phyloP scores from a whole-genome alignment of 1,284 basidiomycete genomes.

The Irpex sp. region DNA sequence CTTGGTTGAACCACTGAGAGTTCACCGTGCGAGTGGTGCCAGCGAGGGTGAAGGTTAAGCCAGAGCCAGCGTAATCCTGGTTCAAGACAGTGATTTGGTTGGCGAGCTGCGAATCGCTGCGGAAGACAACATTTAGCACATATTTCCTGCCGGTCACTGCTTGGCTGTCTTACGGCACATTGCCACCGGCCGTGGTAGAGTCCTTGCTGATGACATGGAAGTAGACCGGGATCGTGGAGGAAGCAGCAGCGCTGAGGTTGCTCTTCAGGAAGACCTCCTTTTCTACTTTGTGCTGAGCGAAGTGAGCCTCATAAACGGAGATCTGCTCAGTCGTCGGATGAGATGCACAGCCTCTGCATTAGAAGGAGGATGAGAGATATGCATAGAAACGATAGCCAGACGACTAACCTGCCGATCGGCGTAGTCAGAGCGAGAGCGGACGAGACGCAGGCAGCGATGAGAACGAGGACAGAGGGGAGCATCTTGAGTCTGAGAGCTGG shows the following conservation, averaged over 20 bases:
- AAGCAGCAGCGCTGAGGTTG: slow-evolving; percentile 27
- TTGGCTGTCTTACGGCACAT: slow-evolving; percentile 36
- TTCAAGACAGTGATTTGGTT: slow-evolving; percentile 47
- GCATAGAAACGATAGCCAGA: slow-evolving; percentile 8
- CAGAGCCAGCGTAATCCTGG: slow-evolving; percentile 37
- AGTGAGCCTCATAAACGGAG: slow-evolving; percentile 38
- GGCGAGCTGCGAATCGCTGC: slow-evolving; percentile 35
- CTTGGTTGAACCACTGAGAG: slow-evolving; percentile 44
- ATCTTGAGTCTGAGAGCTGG: slow-evolving; percentile 9
- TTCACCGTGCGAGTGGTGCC: slow-evolving; percentile 43
- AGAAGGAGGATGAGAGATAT: neutral
- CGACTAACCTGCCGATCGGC: slow-evolving; percentile 15
- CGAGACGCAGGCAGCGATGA: slow-evolving; percentile 14
- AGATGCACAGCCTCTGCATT: slow-evolving; percentile 33
- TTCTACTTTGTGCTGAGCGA: slow-evolving; percentile 35
- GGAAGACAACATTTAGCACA: neutral
- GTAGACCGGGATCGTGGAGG: slow-evolving; percentile 34
- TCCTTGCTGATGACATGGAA: slow-evolving; percentile 45
- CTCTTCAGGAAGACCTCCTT: slow-evolving; percentile 24
- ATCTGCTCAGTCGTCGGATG: slow-evolving; percentile 33
- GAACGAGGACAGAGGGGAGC: slow-evolving; percentile 18
- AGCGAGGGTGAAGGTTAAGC: slow-evolving; percentile 42
- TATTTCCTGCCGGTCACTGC: neutral
- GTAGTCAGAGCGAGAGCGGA: slow-evolving; percentile 15
- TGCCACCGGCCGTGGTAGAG: slow-evolving; percentile 37